Percentiles rank a stretch among this genome's conserved stretches.
Evolutionary conservation across 129 eudicot genomes (phyloP).

Genomic region (Oenanthe sinensis): DNA sequence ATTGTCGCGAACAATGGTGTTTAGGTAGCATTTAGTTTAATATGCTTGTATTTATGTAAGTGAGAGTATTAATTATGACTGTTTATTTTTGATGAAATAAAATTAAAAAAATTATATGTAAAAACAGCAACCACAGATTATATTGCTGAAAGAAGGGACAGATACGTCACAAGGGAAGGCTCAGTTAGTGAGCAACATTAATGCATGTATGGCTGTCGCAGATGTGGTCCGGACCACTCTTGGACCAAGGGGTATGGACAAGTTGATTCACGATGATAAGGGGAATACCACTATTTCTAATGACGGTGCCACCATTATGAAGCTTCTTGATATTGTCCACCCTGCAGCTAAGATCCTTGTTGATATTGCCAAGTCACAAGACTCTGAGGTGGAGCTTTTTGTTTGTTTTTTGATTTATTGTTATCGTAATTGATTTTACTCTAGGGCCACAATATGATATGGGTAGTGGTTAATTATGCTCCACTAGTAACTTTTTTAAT

Average conservation of each 20-base stretch:
- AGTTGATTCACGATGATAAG: constrained; percentile 88
- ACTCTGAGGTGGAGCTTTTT: constrained; percentile 59
- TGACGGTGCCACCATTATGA: constrained; percentile 98
- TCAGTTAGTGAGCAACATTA: constrained; percentile 85
- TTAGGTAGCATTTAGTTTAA: neutral
- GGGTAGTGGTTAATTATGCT: neutral
- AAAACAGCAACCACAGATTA: constrained; percentile 93
- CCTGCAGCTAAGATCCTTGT: constrained; percentile 98
- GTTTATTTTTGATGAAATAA: neutral
- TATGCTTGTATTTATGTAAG: neutral
- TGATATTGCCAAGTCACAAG: constrained; percentile 93
- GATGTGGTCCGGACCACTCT: constrained; percentile 92
- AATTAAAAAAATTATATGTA: neutral
- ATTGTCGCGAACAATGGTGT: neutral
- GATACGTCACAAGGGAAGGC: constrained; percentile 96
- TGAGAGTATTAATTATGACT: neutral
- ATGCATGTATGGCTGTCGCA: constrained; percentile 86
- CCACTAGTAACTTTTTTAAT: neutral
- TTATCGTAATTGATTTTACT: neutral
- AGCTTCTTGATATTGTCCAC: constrained; percentile 92
- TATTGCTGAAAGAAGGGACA: constrained; percentile 91
- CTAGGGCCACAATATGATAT: neutral
- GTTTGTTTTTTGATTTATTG: neutral
- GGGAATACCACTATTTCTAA: constrained; percentile 95
- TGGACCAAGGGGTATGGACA: constrained; percentile 98